Evolutionary conservation across 768 basidiomycete species (phyloP).

Genomic region (Pulveroboletus sp.): DNA sequence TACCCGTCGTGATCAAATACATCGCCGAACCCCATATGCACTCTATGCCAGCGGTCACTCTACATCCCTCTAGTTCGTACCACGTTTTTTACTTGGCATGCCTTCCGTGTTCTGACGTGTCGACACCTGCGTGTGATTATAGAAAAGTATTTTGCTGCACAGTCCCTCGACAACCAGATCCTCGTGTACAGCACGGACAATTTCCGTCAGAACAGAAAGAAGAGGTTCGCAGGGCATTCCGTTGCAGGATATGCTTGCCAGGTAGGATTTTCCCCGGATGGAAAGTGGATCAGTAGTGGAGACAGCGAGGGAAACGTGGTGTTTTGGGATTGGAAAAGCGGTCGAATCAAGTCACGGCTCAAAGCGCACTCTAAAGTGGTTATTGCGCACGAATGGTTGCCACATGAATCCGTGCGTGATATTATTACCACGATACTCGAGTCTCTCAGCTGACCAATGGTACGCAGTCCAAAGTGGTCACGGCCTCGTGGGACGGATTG

Average conservation of each 20-base stretch:
- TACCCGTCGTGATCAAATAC: conserved; percentile 99
- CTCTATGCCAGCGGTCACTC: conserved; percentile 96
- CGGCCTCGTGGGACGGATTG: conserved; percentile 95
- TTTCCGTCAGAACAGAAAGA: conserved; percentile 98
- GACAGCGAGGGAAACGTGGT: conserved; percentile 94
- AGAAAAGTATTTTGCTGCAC: conserved; percentile 97
- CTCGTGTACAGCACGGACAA: conserved; percentile 96
- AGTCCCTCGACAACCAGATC: conserved; percentile 98
- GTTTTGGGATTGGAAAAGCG: conserved; percentile 99
- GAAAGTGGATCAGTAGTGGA: conserved; percentile 97
- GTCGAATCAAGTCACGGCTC: conserved; percentile 87
- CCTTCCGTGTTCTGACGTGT: conserved; percentile 15
- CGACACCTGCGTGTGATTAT: conserved; percentile 2
- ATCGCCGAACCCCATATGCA: conserved; percentile 99
- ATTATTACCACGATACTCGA: not conserved
- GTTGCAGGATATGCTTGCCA: conserved; percentile 97
- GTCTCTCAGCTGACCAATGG: conserved; percentile 14
- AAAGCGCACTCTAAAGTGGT: conserved; percentile 95
- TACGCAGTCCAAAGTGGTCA: conserved; percentile 89
- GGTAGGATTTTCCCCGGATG: conserved; percentile 96
- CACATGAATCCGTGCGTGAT: conserved; percentile 86
- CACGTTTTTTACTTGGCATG: conserved; percentile 5
- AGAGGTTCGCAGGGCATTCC: conserved; percentile 96
- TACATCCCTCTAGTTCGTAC: conserved; percentile 89
- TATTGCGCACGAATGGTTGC: conserved; percentile 96